phyloP scores from a whole-genome alignment of 345 rosid species.

The Passiflora organensis region DNA sequence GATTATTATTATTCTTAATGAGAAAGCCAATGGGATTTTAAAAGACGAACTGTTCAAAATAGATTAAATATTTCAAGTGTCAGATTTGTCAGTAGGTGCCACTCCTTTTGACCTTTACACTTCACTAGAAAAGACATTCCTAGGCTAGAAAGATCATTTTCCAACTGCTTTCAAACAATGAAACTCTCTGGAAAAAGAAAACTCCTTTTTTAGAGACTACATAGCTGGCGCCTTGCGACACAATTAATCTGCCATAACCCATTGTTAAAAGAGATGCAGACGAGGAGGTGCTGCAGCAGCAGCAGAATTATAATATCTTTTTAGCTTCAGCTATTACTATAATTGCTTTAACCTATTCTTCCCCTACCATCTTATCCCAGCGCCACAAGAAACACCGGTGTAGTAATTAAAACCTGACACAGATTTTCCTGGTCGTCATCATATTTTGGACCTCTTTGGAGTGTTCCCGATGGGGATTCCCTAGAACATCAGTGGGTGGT shows the following conservation, averaged over 20 bases:
- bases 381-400: constrained; percentile 6
- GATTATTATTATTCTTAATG: neutral
- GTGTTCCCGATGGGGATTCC: constrained; percentile 40
- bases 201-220: neutral
- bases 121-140: constrained; percentile 41
- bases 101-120: constrained; percentile 41
- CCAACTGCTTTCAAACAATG: constrained; percentile 11
- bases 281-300: too few relatives aligned
- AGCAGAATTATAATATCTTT: neutral
- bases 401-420: constrained; percentile 33
- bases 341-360: neutral
- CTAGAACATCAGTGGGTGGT: constrained; percentile 2
- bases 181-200: neutral
- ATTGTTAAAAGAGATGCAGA: too few relatives aligned
- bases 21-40: neutral
- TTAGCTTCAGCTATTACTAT: neutral
- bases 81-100: constrained; percentile 32
- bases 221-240: constrained; percentile 13
- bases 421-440: constrained; percentile 25
- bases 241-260: neutral
- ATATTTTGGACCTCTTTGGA: constrained; percentile 25
- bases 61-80: neutral
- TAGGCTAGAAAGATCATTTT: constrained; percentile 7
- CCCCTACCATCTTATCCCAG: neutral
- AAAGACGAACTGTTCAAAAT: neutral